Percentiles rank a stretch among this genome's conserved stretches.
These are phyloP conservation scores for Colletotrichum sp. DNA, from an alignment of 2,329 filamentous ascomycete genomes.

Conservation along the genomic window DNA sequence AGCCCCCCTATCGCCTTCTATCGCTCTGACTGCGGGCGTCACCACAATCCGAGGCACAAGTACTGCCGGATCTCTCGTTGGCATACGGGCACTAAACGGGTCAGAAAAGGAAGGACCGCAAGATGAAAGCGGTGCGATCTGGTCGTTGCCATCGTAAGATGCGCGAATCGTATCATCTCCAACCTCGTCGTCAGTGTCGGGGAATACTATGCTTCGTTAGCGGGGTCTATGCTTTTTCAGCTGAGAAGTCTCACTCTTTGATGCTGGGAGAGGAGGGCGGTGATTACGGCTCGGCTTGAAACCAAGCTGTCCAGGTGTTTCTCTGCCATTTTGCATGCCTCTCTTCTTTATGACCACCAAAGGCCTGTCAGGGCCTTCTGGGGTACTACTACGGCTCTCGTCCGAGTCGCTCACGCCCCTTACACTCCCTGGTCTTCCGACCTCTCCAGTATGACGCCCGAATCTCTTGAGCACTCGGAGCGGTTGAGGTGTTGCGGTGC, in stretches of 20 bases:
- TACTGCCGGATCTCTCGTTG: constrained; percentile 24
- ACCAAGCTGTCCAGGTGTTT: background rate
- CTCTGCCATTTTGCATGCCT: constrained; percentile 10
- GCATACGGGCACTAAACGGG: background rate
- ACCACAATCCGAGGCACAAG: constrained; percentile 49
- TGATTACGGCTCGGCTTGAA: background rate
- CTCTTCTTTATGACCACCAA: constrained; percentile 42
- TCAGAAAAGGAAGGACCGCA: background rate
- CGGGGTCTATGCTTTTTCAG: background rate
- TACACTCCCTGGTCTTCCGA: constrained; percentile 20
- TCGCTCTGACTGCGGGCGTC: constrained; percentile 43
- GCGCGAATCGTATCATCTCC: background rate
- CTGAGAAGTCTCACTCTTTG: background rate
- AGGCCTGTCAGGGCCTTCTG: constrained; percentile 28
- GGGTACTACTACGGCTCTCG: constrained; percentile 28
- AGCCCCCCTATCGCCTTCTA: constrained; percentile 35
- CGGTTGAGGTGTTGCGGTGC: constrained; percentile 44
- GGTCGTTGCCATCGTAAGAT: background rate
- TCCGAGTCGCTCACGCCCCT: constrained; percentile 29
- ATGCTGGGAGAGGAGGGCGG: background rate
- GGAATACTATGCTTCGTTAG: background rate
- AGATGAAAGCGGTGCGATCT: background rate
- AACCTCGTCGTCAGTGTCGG: background rate
- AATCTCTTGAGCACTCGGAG: constrained; percentile 54
- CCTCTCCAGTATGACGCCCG: background rate